A percentile compares a stretch with the other conserved stretches of the same genome.
These are phyloP conservation scores for Phytophthora cactorum DNA, from an alignment of 352 stramenopile species.

Conservation along the genomic window DNA sequence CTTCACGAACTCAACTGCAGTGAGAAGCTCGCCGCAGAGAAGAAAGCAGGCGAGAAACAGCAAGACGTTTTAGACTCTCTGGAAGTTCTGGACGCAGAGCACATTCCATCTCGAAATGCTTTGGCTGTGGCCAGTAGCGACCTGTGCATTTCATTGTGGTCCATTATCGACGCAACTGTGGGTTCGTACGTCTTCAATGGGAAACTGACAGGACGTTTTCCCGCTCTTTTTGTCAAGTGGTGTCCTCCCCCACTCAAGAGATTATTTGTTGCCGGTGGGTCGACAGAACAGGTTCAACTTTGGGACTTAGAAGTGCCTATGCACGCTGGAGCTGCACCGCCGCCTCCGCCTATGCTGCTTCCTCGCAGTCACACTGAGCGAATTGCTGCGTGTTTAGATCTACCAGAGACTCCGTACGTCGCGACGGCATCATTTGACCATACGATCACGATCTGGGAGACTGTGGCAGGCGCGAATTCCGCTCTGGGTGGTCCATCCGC, in stretches of 20 bases:
- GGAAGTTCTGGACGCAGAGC: slow-evolving; percentile 64
- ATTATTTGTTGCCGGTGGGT: slow-evolving; percentile 51
- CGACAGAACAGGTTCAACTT: slow-evolving; percentile 53
- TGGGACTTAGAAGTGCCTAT: slow-evolving; percentile 69
- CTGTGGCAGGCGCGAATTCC: slow-evolving; percentile 37
- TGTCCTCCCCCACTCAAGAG: slow-evolving; percentile 49
- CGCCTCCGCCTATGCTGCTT: slow-evolving; percentile 37
- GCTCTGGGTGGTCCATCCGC: slow-evolving; percentile 31
- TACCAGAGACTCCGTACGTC: slow-evolving; percentile 60
- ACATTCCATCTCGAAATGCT: slow-evolving; percentile 56
- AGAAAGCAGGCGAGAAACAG: slow-evolving; percentile 41
- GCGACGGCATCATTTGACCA: slow-evolving; percentile 82
- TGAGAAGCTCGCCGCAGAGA: slow-evolving; percentile 48
- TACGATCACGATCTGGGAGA: slow-evolving; percentile 76
- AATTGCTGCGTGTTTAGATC: slow-evolving; percentile 63
- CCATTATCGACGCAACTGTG: slow-evolving; percentile 62
- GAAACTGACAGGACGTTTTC: slow-evolving; percentile 60
- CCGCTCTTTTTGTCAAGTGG: slow-evolving; percentile 65
- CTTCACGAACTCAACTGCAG: slow-evolving; percentile 69
- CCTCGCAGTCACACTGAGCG: slow-evolving; percentile 47
- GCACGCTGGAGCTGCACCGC: slow-evolving; percentile 34
- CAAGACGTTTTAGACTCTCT: slow-evolving; percentile 33
- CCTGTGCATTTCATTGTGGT: slow-evolving; percentile 66
- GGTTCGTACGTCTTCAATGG: slow-evolving; percentile 70
- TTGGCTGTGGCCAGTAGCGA: slow-evolving; percentile 65